Percentiles rank a stretch among this genome's conserved stretches.
These are phyloP conservation scores for Trichoderma gamsii DNA, from an alignment of 495 filamentous ascomycete genomes.

Conservation along the genomic window DNA sequence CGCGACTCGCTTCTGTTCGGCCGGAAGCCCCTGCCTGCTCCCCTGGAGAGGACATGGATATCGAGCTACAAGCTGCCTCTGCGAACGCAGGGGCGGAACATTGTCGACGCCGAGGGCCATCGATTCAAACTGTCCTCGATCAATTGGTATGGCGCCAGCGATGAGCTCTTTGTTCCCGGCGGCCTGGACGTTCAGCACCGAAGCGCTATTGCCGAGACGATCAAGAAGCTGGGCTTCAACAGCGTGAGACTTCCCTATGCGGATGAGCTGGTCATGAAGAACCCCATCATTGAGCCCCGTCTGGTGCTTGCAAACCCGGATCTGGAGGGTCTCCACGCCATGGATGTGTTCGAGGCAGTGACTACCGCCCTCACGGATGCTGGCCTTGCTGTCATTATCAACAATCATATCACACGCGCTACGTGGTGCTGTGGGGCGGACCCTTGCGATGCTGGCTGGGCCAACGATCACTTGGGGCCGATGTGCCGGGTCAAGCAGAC, in stretches of 20 bases:
- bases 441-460: conserved; percentile 54
- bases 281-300: conserved; percentile 43
- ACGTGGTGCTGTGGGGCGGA: conserved; percentile 57
- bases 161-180: conserved; percentile 53
- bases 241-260: conserved; percentile 56
- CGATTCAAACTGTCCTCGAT: conserved; percentile 52
- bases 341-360: conserved; percentile 50
- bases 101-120: conserved; percentile 47
- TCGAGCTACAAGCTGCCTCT: conserved; percentile 44
- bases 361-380: conserved; percentile 49
- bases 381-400: conserved; percentile 53
- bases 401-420: conserved; percentile 57
- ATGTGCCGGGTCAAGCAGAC: conserved; percentile 50
- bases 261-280: conserved; percentile 53
- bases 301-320: conserved; percentile 49
- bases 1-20: conserved; percentile 33
- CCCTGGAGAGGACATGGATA: conserved; percentile 34
- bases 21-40: conserved; percentile 36
- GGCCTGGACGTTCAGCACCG: conserved; percentile 55
- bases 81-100: conserved; percentile 45
- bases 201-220: conserved; percentile 44
- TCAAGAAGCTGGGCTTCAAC: conserved; percentile 54
- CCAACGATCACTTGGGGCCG: conserved; percentile 48
- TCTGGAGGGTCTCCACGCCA: conserved; percentile 42
- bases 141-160: conserved; percentile 60